phyloP scores from a whole-genome alignment of 2,329 filamentous ascomycete species.

The Colletotrichum cuscutae region DNA sequence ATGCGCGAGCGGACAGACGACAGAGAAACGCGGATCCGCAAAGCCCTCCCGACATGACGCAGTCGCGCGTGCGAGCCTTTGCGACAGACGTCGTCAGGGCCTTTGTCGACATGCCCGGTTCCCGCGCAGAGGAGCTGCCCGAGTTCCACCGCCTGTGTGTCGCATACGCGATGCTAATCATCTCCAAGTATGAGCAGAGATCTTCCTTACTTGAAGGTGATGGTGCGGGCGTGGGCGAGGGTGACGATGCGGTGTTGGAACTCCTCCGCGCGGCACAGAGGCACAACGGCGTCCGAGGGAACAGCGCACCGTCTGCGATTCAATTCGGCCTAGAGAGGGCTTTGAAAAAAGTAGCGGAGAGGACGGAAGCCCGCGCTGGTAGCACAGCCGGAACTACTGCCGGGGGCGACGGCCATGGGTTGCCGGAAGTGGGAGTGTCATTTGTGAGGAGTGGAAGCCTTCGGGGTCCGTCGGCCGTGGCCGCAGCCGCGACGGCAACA shows the following conservation, averaged over 20 bases:
- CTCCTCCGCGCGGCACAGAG: constrained; percentile 25
- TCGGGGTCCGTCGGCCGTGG: not conserved
- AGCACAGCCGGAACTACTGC: not conserved
- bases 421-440: not conserved
- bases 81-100: constrained; percentile 28
- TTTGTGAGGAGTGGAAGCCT: not conserved
- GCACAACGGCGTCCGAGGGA: constrained; percentile 23
- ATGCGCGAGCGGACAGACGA: not conserved
- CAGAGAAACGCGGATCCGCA: not conserved
- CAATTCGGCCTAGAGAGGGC: constrained; percentile 31
- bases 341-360: constrained; percentile 24
- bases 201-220: not conserved
- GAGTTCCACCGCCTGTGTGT: constrained; percentile 32
- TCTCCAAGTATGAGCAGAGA: constrained; percentile 29
- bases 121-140: constrained; percentile 29
- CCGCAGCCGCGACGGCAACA: not conserved
- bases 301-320: constrained; percentile 29
- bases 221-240: not conserved
- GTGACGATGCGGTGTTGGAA: constrained; percentile 18
- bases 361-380: constrained; percentile 7
- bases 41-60: constrained; percentile 8
- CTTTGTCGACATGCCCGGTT: constrained; percentile 30
- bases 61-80: constrained; percentile 23
- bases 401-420: not conserved
- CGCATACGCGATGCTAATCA: constrained; percentile 33